Conservation (phyloP, 306 rosid species). For the Clitoria ternatea region DNA sequence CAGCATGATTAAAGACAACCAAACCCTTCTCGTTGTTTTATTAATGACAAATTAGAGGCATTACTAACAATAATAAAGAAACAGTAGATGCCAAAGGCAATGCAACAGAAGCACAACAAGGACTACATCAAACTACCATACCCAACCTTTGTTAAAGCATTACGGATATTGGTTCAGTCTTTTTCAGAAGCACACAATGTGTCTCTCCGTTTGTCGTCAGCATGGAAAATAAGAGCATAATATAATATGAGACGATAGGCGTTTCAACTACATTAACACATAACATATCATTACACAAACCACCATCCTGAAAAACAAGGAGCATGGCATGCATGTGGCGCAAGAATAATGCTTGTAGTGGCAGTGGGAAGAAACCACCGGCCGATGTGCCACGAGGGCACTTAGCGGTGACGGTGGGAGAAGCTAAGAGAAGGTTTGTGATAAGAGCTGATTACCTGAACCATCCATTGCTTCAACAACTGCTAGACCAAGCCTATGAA, state of each 20-base stretch:
- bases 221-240: not conserved
- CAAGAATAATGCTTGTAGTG: conserved; percentile 23
- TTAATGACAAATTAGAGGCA: not conserved
- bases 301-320: not conserved
- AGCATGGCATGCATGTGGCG: conserved; percentile 37
- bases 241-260: conserved; percentile 4
- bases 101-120: conserved; percentile 15
- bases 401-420: conserved; percentile 37
- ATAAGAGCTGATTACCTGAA: conserved; percentile 42
- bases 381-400: conserved; percentile 39
- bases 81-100: too few species aligned
- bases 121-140: conserved; percentile 31
- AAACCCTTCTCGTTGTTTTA: not conserved
- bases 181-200: conserved; percentile 25
- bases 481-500: conserved; percentile 47
- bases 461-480: conserved; percentile 34
- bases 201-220: conserved; percentile 6
- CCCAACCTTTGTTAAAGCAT: conserved; percentile 34
- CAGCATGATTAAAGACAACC: not conserved
- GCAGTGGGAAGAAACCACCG: conserved; percentile 27
- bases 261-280: not conserved
- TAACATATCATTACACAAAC: not conserved
- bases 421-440: conserved; percentile 37
- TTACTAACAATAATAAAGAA: not conserved
- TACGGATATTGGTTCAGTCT: not conserved